These are phyloP conservation scores for Paraphoma sp. DNA, from an alignment of 2,329 filamentous ascomycete genomes.

Conservation along the genomic window DNA sequence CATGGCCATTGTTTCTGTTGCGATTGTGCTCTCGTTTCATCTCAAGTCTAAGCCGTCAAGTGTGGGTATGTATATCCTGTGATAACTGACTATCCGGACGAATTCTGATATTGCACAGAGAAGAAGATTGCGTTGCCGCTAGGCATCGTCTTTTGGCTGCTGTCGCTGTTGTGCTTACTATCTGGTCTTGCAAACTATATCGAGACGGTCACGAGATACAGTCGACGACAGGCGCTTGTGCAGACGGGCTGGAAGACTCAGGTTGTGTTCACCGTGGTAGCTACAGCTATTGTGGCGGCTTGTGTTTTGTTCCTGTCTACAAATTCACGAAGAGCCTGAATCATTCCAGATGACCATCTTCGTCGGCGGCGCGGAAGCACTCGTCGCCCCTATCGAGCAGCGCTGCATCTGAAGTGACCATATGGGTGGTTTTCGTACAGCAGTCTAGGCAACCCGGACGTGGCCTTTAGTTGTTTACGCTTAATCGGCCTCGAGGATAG, in stretches of 20 bases:
- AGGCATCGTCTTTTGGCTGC: conserved; percentile 84
- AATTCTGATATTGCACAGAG: conserved; percentile 60
- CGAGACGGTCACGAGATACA: conserved; percentile 81
- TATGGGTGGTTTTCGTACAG: background rate
- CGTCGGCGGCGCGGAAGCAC: too few relatives aligned
- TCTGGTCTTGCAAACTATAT: conserved; percentile 89
- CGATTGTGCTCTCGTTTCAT: conserved; percentile 93
- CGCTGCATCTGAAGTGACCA: too few relatives aligned
- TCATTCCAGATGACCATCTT: background rate
- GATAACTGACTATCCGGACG: background rate
- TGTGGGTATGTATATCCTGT: conserved; percentile 17
- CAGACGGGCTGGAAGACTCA: conserved; percentile 96
- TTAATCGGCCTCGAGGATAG: conserved; percentile 69
- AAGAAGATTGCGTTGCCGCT: conserved; percentile 80
- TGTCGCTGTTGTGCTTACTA: conserved; percentile 77
- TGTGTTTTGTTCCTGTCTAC: conserved; percentile 51
- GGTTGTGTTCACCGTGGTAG: conserved; percentile 62
- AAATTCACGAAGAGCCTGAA: conserved; percentile 38
- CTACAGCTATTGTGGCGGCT: conserved; percentile 49
- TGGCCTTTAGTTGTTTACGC: background rate
- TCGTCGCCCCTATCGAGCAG: background rate
- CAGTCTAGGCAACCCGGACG: background rate
- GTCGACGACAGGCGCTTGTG: conserved; percentile 78
- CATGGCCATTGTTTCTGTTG: conserved; percentile 86
- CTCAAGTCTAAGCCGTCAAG: conserved; percentile 71